These are phyloP conservation scores for Plectosphaerella sp. DNA, from an alignment of 2,329 filamentous ascomycete species.

Conservation along the genomic window DNA sequence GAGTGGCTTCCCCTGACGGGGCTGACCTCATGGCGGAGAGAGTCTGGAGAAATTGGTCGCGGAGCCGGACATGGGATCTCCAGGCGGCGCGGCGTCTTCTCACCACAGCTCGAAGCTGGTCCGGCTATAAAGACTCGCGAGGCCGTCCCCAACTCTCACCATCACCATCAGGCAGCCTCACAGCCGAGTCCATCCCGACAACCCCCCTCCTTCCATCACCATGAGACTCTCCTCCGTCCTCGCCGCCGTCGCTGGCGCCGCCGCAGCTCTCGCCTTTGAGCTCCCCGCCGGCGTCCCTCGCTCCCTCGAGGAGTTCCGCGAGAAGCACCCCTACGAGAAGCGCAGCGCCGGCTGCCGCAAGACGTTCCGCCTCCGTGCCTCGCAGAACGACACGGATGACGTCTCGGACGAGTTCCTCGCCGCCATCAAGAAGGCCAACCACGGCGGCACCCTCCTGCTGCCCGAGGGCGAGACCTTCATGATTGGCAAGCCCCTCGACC, in stretches of 20 bases:
- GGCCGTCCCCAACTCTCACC: not conserved
- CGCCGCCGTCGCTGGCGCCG: slow-evolving; percentile 15
- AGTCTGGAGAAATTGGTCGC: not conserved
- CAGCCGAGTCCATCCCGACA: not conserved
- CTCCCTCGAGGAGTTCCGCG: slow-evolving; percentile 30
- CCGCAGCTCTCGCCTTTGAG: slow-evolving; percentile 16
- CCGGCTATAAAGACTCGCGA: not conserved
- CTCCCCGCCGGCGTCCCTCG: slow-evolving; percentile 27
- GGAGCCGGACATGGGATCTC: not conserved
- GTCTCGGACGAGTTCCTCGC: slow-evolving; percentile 49
- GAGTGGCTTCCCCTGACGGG: not conserved
- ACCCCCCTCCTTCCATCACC: not conserved
- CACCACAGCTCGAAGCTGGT: too few relatives aligned
- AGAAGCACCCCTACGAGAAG: slow-evolving; percentile 29
- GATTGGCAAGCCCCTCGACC: slow-evolving; percentile 54
- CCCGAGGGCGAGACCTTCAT: slow-evolving; percentile 49
- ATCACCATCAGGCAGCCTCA: not conserved
- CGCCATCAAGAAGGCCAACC: slow-evolving; percentile 51
- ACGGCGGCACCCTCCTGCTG: slow-evolving; percentile 53
- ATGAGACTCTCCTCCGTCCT: slow-evolving; percentile 15
- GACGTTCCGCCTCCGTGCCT: slow-evolving; percentile 45
- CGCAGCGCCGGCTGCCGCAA: slow-evolving; percentile 16
- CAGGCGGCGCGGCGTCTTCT: too few relatives aligned
- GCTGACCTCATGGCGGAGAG: not conserved
- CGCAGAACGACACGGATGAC: slow-evolving; percentile 49